Evolutionary conservation across 164 flowering plant species (phyloP), one percentile per base, ranked within the genome.

Genomic region (Warburgia ugandensis): DNA sequence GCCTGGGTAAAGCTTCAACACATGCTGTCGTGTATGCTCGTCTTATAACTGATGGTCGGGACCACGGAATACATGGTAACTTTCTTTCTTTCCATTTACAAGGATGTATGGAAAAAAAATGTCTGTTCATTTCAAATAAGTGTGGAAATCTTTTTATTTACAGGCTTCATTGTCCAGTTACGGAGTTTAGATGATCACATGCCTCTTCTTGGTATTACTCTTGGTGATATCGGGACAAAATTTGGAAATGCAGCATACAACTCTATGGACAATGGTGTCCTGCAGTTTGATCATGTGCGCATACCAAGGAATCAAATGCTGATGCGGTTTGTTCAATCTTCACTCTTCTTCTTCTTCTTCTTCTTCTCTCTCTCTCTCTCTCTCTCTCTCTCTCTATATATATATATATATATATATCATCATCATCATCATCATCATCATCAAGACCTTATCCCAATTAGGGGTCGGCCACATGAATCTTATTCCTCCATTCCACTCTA

Each of bases 191-290:
- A 89, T 49, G 95, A 94, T 60, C 99, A 94, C 62, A 64, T 54
- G 33, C 86, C 97, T 60, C 94, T 89, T 58, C 91, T 88, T 2
- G 95, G 96, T 29, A 80, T 94, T 29, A 89, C 96, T 0, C 52
- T 94, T 56, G 99, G 94, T 62, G 99, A 94, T 71, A 84, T 94
- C 63, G 99, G 99, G 36, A 77, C 71, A 80, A 94, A 94, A 66
- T 94, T 94, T 76, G 99, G 99, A 59, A 94, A 71, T 81, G 99
- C 90, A 50, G 96, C 94, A 28, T 89, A 84, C 68, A 94, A 94
- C 62, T 73, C 79, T 54, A 80, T 84, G 97, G 99, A 94, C 72
- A 89, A 94, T 73, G 96, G 99, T 26, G 83, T 94, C 37, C 47
- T 89, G 35, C 68, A 61, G 67, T 89, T 94, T 75, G 92, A 89